A percentile compares a stretch with the other conserved stretches of the same genome.
Evolutionary conservation across 1,284 basidiomycete species (phyloP).

Genomic region (Ceratobasidium sp.): DNA sequence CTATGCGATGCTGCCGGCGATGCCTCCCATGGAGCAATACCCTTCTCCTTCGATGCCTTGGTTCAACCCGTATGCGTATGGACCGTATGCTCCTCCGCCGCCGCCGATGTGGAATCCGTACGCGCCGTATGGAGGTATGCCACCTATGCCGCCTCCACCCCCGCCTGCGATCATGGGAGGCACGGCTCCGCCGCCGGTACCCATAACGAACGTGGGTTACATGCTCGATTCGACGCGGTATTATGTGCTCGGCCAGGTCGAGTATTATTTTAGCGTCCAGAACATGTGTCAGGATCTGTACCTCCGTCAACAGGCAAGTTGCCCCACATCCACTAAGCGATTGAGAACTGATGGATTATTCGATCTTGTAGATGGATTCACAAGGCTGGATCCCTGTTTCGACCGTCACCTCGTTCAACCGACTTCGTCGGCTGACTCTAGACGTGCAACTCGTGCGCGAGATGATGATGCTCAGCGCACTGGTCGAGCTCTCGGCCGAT

Average conservation of each 20-base stretch:
- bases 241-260: slow-evolving; percentile 61
- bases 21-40: slow-evolving; percentile 36
- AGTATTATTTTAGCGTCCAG: slow-evolving; percentile 67
- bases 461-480: slow-evolving; percentile 73
- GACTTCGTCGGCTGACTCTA: slow-evolving; percentile 77
- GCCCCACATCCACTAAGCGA: no score
- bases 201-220: slow-evolving; percentile 56
- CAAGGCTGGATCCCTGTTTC: slow-evolving; percentile 88
- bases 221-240: slow-evolving; percentile 57
- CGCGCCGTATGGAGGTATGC: slow-evolving; percentile 30
- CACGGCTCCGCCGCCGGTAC: slow-evolving; percentile 57
- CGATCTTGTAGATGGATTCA: slow-evolving; percentile 80
- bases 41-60: slow-evolving; percentile 5
- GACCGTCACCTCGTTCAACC: slow-evolving; percentile 88
- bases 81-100: slow-evolving; percentile 1
- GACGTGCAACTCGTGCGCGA: slow-evolving; percentile 78
- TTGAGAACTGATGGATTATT: background rate
- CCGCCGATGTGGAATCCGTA: slow-evolving; percentile 41
- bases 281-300: slow-evolving; percentile 66
- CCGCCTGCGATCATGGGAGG: background rate
- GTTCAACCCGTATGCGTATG: slow-evolving; percentile 27
- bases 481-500: slow-evolving; percentile 79
- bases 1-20: slow-evolving; percentile 21
- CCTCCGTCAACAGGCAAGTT: slow-evolving; percentile 63
- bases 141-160: slow-evolving; percentile 14